Percentiles rank a stretch among this genome's conserved stretches.
Conservation (phyloP, 441 rosid species). For the Codiaeum variegatum region DNA sequence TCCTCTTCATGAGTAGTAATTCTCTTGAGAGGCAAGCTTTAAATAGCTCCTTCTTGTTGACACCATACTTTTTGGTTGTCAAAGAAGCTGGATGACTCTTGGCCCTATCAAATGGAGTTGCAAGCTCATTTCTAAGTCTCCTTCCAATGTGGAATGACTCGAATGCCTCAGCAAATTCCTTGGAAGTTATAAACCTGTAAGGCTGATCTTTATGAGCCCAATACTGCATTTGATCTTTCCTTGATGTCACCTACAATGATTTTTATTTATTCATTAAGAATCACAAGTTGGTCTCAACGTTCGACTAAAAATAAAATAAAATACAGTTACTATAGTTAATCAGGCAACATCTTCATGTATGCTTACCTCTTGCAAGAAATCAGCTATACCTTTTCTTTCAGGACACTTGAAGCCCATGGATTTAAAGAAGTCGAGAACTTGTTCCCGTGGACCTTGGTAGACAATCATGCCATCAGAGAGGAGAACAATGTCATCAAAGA, state of each 20-base stretch:
- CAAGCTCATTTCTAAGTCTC: slow-evolving; percentile 51
- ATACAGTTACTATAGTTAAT: too few species aligned
- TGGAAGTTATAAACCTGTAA: slow-evolving; percentile 54
- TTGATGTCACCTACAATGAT: slow-evolving; percentile 71
- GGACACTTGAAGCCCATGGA: slow-evolving; percentile 86
- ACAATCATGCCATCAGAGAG: slow-evolving; percentile 70
- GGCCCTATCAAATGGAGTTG: slow-evolving; percentile 51
- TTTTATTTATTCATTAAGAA: background rate
- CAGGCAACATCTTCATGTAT: background rate
- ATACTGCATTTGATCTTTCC: slow-evolving; percentile 85
- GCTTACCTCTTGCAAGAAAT: slow-evolving; percentile 74
- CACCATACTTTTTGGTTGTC: slow-evolving; percentile 61
- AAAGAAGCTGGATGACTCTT: slow-evolving; percentile 78
- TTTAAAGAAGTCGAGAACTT: slow-evolving; percentile 65
- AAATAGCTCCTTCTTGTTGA: slow-evolving; percentile 46
- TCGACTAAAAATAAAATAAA: background rate
- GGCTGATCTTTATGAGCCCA: slow-evolving; percentile 52
- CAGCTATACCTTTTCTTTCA: slow-evolving; percentile 81
- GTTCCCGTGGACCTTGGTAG: slow-evolving; percentile 82
- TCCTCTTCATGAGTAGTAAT: slow-evolving; percentile 76
- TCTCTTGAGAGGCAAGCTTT: slow-evolving; percentile 73
- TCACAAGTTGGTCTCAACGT: background rate
- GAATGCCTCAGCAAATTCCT: slow-evolving; percentile 70
- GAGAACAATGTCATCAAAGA: slow-evolving; percentile 81
- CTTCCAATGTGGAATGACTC: slow-evolving; percentile 65